These are phyloP conservation scores for Vickermania spadyakhi DNA, from an alignment of 208 protist genomes.

Conservation along the genomic window DNA sequence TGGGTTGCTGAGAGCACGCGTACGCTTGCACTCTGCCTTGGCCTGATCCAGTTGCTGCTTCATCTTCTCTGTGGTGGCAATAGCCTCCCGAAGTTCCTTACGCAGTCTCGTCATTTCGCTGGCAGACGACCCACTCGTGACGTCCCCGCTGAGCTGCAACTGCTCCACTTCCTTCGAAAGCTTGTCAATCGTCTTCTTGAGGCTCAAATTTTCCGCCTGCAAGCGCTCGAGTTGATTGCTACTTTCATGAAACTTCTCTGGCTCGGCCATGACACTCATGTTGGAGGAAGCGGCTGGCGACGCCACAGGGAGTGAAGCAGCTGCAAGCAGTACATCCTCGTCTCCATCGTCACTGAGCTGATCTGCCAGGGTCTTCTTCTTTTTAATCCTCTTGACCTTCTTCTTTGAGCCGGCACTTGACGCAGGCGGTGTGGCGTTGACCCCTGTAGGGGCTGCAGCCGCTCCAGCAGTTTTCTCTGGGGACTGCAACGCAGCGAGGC, in stretches of 20 bases:
- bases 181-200: constrained; percentile 36
- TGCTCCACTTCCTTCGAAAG: constrained; percentile 33
- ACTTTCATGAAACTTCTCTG: constrained; percentile 3
- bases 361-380: constrained; percentile 25
- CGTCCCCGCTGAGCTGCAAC: constrained; percentile 26
- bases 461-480: constrained; percentile 14
- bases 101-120: constrained; percentile 21
- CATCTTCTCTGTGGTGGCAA: constrained; percentile 20
- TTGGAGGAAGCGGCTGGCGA: background rate
- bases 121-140: constrained; percentile 17
- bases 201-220: constrained; percentile 36
- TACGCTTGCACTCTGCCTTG: background rate
- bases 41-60: constrained; percentile 12
- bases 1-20: constrained; percentile 3
- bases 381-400: constrained; percentile 43
- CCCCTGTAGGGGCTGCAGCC: background rate
- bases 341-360: constrained; percentile 23
- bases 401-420: constrained; percentile 11
- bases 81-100: constrained; percentile 24
- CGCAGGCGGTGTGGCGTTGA: background rate
- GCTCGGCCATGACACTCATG: background rate
- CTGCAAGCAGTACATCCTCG: constrained; percentile 10
- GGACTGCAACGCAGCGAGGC: constrained; percentile 12
- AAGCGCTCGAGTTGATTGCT: constrained; percentile 28
- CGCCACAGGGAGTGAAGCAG: constrained; percentile 4